These are phyloP conservation scores for Eimeria necatrix DNA, from an alignment of 169 alveolate species.

Conservation along the genomic window DNA sequence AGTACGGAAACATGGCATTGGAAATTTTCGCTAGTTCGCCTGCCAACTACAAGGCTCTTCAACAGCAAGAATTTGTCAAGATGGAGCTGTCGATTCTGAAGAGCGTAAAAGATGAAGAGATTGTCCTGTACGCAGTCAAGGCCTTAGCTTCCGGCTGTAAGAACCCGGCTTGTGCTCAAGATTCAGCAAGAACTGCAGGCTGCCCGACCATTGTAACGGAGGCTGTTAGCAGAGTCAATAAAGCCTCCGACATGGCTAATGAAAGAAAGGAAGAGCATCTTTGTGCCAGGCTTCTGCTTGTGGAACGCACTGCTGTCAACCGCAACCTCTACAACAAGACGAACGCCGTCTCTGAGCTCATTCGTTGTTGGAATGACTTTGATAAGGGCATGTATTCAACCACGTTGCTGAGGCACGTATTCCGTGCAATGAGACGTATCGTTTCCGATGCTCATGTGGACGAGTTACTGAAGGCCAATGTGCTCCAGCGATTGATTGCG, in stretches of 20 bases:
- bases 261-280: slow-evolving; percentile 79
- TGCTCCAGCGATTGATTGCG: slow-evolving; percentile 79
- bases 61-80: slow-evolving; percentile 78
- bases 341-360: slow-evolving; percentile 76
- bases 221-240: slow-evolving; percentile 64
- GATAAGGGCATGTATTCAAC: slow-evolving; percentile 75
- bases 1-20: slow-evolving; percentile 81
- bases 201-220: slow-evolving; percentile 76
- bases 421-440: slow-evolving; percentile 81
- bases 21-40: slow-evolving; percentile 73
- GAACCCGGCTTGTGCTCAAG: slow-evolving; percentile 78
- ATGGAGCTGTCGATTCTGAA: slow-evolving; percentile 70
- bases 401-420: slow-evolving; percentile 78
- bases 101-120: slow-evolving; percentile 79
- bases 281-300: slow-evolving; percentile 71
- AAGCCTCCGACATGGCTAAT: slow-evolving; percentile 31
- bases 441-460: slow-evolving; percentile 80
- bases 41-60: slow-evolving; percentile 76
- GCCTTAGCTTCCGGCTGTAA: slow-evolving; percentile 78
- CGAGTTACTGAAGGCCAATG: slow-evolving; percentile 79
- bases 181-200: slow-evolving; percentile 76
- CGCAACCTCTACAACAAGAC: slow-evolving; percentile 80
- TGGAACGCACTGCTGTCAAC: slow-evolving; percentile 81
- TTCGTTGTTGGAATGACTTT: slow-evolving; percentile 78
- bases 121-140: slow-evolving; percentile 78